Evolutionary conservation across 169 alveolate species (phyloP).

Genomic region (Babesia gibsoni): DNA sequence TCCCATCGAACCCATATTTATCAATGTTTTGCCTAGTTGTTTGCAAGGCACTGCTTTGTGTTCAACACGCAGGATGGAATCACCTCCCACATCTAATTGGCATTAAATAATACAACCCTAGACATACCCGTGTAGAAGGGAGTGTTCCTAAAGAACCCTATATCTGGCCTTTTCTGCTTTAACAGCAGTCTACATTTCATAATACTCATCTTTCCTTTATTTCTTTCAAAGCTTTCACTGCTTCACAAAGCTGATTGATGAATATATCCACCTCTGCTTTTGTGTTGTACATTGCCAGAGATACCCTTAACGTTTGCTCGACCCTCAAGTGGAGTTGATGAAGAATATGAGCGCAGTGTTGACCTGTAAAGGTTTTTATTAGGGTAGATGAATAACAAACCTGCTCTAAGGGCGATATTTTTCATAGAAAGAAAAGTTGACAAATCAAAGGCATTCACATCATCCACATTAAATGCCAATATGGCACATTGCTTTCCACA

Average conservation of each 20-base stretch:
- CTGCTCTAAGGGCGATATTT: conserved; percentile 42
- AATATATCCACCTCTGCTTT: conserved; percentile 41
- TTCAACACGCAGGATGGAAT: conserved; percentile 35
- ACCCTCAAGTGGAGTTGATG: conserved; percentile 23
- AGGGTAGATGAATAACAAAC: not conserved
- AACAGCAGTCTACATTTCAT: not conserved
- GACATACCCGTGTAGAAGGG: not conserved
- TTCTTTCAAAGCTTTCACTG: not conserved
- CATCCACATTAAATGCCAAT: conserved; percentile 35
- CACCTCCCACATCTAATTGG: conserved; percentile 21
- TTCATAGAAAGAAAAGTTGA: conserved; percentile 25
- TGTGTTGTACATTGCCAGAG: conserved; percentile 58
- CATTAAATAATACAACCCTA: not conserved
- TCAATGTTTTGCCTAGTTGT: conserved; percentile 31
- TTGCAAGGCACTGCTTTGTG: conserved; percentile 36
- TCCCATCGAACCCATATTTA: conserved; percentile 12
- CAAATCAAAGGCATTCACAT: conserved; percentile 41
- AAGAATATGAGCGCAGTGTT: conserved; percentile 58
- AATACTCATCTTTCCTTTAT: not conserved
- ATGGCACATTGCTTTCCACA: conserved; percentile 15
- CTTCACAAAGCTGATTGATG: conserved; percentile 14
- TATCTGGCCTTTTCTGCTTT: not conserved
- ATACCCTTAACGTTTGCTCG: conserved; percentile 44
- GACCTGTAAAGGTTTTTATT: conserved; percentile 10
- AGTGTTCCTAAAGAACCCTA: conserved; percentile 25